phyloP scores from a whole-genome alignment of 1,284 basidiomycete species.

The Chiua sp. region DNA sequence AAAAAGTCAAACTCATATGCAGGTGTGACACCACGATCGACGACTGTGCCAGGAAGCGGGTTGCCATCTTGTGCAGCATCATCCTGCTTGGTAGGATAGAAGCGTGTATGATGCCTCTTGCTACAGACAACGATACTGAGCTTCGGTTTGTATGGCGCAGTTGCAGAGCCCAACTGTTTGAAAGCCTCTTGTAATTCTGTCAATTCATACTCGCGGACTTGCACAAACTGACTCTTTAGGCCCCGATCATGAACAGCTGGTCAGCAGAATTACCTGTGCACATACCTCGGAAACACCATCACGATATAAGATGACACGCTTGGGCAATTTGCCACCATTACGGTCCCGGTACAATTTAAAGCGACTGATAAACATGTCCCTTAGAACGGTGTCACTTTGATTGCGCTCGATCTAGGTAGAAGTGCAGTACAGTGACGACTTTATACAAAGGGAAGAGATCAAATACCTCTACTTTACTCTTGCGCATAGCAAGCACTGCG shows the following conservation, averaged over 20 bases:
- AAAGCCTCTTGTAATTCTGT: slow-evolving; percentile 62
- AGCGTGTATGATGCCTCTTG: slow-evolving; percentile 79
- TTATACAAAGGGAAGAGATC: not conserved
- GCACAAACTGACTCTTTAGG: slow-evolving; percentile 67
- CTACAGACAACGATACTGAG: slow-evolving; percentile 79
- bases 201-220: slow-evolving; percentile 62
- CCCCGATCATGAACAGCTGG: not conserved
- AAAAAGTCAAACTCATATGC: slow-evolving; percentile 82
- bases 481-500: slow-evolving; percentile 66
- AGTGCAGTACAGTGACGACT: not conserved
- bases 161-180: slow-evolving; percentile 50
- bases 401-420: slow-evolving; percentile 65
- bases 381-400: slow-evolving; percentile 43
- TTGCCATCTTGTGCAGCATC: slow-evolving; percentile 69
- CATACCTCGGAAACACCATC: slow-evolving; percentile 80
- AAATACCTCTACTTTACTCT: slow-evolving; percentile 67
- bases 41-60: slow-evolving; percentile 75
- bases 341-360: slow-evolving; percentile 60
- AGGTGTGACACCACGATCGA: slow-evolving; percentile 71
- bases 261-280: not conserved
- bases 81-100: slow-evolving; percentile 58
- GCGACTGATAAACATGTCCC: slow-evolving; percentile 71
- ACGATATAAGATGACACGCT: slow-evolving; percentile 71
- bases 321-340: slow-evolving; percentile 56
- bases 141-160: slow-evolving; percentile 57